Percentiles rank a stretch among this genome's conserved stretches.
Evolutionary conservation across 352 stramenopile genomes (phyloP).

Genomic region (Phytophthora hybrid): DNA sequence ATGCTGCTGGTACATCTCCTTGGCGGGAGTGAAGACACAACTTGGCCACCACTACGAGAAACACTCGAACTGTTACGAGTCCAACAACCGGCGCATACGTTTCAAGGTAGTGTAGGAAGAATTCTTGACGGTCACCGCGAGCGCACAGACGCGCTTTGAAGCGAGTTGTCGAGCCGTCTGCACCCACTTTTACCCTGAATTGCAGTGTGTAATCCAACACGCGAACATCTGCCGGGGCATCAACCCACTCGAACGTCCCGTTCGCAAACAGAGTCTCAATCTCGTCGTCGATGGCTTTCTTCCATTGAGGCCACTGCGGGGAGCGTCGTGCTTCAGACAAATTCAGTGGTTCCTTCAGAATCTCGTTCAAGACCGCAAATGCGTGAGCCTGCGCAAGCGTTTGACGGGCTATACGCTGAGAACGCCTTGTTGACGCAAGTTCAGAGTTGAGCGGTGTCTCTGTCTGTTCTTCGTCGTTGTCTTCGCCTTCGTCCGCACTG

Average conservation of each 20-base stretch:
- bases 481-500: neutral
- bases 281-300: neutral
- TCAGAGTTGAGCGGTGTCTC: neutral
- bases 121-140: conserved; percentile 1
- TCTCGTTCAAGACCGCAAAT: neutral
- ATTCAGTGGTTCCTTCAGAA: neutral
- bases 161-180: neutral
- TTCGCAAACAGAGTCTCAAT: neutral
- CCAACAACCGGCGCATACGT: conserved; percentile 4
- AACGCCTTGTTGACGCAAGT: neutral
- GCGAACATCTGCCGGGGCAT: neutral
- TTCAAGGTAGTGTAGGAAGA: neutral
- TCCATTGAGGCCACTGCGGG: conserved; percentile 13
- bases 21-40: neutral
- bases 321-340: neutral
- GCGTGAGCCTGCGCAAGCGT: neutral
- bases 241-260: neutral
- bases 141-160: conserved; percentile 4
- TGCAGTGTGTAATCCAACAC: conserved; percentile 4
- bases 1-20: conserved; percentile 4
- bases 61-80: neutral
- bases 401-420: neutral
- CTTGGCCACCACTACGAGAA: neutral
- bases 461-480: neutral
- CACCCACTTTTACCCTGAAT: neutral